Evolutionary conservation across 768 basidiomycete species (phyloP), one percentile per base, ranked within the genome.

Genomic region (Boletus subparvulus): DNA sequence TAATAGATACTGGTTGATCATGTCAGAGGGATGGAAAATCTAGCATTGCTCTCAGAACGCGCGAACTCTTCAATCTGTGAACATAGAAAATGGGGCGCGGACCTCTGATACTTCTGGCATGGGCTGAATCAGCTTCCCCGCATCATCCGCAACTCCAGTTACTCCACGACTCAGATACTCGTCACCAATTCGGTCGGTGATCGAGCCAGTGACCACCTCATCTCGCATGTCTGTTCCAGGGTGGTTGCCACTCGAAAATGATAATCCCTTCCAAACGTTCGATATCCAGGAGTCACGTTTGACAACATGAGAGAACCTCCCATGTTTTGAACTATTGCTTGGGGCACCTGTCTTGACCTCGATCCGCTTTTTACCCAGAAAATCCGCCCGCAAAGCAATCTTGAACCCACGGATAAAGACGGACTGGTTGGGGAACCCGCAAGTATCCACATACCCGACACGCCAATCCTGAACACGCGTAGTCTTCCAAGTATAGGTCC

Each of bases 351-450:
- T 42, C 13, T 48, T 48, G 37, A 58, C 54, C 3, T 43, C 28
- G 14, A 56, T 39, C 46, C 42, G 21, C 14, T 12, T 66, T 3
- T 21, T 24, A 16, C 55, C 47, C 1, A 56, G 26, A 1, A 54
- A 3, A 0, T 39, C 43, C 0, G 36, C 26, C 9, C 66, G 57
- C 1, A 61, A 16, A 12, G 66, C 63, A 13, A 68, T 56, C 19
- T 65, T 69, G 39, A 65, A 65, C 8, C 70, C 70, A 5, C 59
- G 62, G 10, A 72, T 65, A 17, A 72, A 71, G 1, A 71, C 58
- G 2, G 61, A 28, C 43, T 72, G 71, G 19, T 70, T 70, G 7
- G 60, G 50, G 0, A 30, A 19, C 0, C 32, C 50, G n/a, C 39
- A 33, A 2, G 45, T 14, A 0, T 30, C 36, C 1, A 3, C 4